Percentiles rank a stretch among this genome's conserved stretches.
Evolutionary conservation across 306 rosid genomes (phyloP).

Genomic region (Cucumis sativus): Cucumber_9930_V3 NC_026656.2:12032001-12032500

Average conservation of each 20-base stretch:
- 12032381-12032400: conserved; percentile 47
- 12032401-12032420: conserved; percentile 42
- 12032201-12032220: conserved; percentile 72
- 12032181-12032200: conserved; percentile 88
- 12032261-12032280: conserved; percentile 67
- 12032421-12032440: conserved; percentile 57
- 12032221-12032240: conserved; percentile 60
- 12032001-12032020: too few relatives aligned
- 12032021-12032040: neutral
- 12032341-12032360: conserved; percentile 72
- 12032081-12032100: conserved; percentile 47
- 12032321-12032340: conserved; percentile 67
- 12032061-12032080: conserved; percentile 52
- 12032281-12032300: conserved; percentile 66
- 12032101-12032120: conserved; percentile 78
- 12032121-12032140: conserved; percentile 74
- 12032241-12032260: conserved; percentile 95
- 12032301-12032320: conserved; percentile 61
- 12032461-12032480: conserved; percentile 59
- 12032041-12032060: conserved; percentile 72
- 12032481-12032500: conserved; percentile 80
- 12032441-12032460: conserved; percentile 48
- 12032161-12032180: conserved; percentile 84
- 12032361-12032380: conserved; percentile 45
- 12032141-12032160: conserved; percentile 70